Conservation (phyloP, 441 rosid genomes). For the Pelargonium myrrhifolium region DNA sequence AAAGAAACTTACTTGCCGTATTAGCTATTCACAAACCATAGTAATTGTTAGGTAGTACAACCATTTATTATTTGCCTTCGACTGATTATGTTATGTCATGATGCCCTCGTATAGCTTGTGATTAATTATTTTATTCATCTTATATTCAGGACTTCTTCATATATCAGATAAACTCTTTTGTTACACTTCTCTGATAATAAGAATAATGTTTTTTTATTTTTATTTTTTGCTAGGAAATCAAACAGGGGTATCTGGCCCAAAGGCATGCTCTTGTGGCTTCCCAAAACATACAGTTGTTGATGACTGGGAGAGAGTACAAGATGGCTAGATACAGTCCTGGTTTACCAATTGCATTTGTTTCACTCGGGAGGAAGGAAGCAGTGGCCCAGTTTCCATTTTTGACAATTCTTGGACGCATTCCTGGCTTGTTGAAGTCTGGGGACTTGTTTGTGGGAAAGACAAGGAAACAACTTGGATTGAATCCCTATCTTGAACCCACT, state of each 20-base stretch:
- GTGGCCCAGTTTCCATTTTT: constrained; percentile 78
- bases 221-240: constrained; percentile 48
- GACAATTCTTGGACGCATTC: constrained; percentile 55
- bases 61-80: not conserved
- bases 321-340: constrained; percentile 50
- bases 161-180: too few species aligned
- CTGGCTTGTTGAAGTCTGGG: constrained; percentile 69
- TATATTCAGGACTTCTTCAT: too few species aligned
- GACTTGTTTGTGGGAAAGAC: constrained; percentile 78
- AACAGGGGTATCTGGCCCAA: constrained; percentile 70
- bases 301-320: constrained; percentile 41
- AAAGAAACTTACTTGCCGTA: not conserved
- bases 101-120: not conserved
- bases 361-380: constrained; percentile 70
- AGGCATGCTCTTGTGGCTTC: constrained; percentile 53
- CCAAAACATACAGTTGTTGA: constrained; percentile 68
- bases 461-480: constrained; percentile 58
- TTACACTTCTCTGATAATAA: too few species aligned
- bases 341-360: constrained; percentile 49
- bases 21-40: not conserved
- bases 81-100: not conserved
- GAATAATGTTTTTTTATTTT: not conserved
- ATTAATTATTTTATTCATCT: too few species aligned
- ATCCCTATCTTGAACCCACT: not conserved
- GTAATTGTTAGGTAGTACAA: not conserved